Conservation (phyloP, 2,329 filamentous ascomycete genomes). For the Cercospora sesami region DNA sequence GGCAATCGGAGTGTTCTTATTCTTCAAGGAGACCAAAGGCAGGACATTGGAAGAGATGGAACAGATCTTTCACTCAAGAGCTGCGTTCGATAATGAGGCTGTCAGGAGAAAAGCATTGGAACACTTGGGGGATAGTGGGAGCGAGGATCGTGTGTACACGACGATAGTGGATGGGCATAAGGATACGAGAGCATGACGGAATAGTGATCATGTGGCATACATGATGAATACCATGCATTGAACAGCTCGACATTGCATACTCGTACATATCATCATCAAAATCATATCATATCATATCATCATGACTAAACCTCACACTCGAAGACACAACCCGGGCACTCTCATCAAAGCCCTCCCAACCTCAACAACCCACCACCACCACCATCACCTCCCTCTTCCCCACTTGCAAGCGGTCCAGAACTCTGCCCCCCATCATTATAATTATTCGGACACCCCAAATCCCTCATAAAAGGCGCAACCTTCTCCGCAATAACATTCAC, state of each 20-base stretch:
- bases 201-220: too few relatives aligned
- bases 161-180: neutral
- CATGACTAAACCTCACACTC: neutral
- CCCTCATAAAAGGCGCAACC: neutral
- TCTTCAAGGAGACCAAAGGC: constrained; percentile 43
- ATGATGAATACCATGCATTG: neutral
- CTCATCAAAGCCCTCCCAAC: neutral
- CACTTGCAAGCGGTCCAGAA: neutral
- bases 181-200: neutral
- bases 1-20: constrained; percentile 42
- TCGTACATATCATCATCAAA: neutral
- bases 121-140: constrained; percentile 19
- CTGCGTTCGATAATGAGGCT: constrained; percentile 33
- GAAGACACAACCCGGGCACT: neutral
- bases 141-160: neutral
- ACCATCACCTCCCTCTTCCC: neutral
- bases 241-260: neutral
- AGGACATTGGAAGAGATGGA: constrained; percentile 42
- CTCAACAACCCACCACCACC: neutral
- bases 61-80: constrained; percentile 30
- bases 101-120: constrained; percentile 24
- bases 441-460: neutral
- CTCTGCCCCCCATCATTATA: neutral
- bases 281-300: neutral
- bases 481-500: neutral